phyloP scores from a whole-genome alignment of 2,329 filamentous ascomycete genomes.

The Penicillium verrucosum region DNA sequence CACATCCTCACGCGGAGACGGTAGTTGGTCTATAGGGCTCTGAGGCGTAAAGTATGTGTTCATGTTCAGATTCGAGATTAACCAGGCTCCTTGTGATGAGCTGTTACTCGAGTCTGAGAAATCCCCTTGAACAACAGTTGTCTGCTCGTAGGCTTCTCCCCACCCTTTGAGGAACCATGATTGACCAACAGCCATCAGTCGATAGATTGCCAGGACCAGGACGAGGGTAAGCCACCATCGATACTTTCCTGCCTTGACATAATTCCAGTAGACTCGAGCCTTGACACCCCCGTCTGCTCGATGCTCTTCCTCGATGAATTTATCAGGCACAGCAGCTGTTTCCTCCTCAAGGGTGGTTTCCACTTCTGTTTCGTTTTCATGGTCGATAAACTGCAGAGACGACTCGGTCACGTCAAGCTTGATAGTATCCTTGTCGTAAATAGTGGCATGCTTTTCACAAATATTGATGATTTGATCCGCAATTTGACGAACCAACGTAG shows the following conservation, averaged over 20 bases:
- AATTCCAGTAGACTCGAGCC: constrained; percentile 74
- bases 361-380: constrained; percentile 20
- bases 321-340: constrained; percentile 60
- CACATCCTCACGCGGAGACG: constrained; percentile 65
- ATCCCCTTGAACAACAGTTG: constrained; percentile 19
- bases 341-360: constrained; percentile 43
- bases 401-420: constrained; percentile 37
- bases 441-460: constrained; percentile 55
- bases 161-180: constrained; percentile 83
- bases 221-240: constrained; percentile 69
- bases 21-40: constrained; percentile 50
- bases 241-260: constrained; percentile 75
- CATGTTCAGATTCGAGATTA: constrained; percentile 5
- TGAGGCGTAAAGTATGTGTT: constrained; percentile 20
- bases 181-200: constrained; percentile 62
- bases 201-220: constrained; percentile 60
- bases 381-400: constrained; percentile 10
- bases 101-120: constrained; percentile 12
- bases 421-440: constrained; percentile 50
- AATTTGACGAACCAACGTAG: constrained; percentile 68
- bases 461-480: constrained; percentile 73
- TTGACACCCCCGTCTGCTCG: constrained; percentile 73
- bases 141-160: constrained; percentile 67
- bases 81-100: neutral
- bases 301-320: constrained; percentile 76